Conservation (phyloP, 805 yeast genomes). For the Barnettozyma populi region DNA sequence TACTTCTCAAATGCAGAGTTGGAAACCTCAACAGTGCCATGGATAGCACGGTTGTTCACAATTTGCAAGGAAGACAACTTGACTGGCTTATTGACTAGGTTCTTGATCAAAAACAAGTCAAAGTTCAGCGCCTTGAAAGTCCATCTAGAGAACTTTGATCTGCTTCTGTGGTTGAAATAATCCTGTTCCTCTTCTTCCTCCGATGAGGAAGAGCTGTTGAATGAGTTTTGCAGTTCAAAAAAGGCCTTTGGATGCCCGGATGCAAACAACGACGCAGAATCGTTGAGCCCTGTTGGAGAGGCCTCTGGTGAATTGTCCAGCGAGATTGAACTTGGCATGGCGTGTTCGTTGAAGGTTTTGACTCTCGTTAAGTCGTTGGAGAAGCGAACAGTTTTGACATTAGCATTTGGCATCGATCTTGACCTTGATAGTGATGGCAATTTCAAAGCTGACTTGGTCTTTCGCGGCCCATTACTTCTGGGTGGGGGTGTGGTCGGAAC, state of each 20-base stretch:
- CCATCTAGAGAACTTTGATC: constrained; percentile 17
- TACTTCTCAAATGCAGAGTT: constrained; percentile 36
- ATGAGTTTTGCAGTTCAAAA: constrained; percentile 17
- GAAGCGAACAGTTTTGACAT: constrained; percentile 53
- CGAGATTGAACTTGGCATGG: constrained; percentile 61
- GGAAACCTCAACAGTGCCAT: constrained; percentile 35
- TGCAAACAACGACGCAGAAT: neutral
- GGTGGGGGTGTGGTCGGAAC: constrained; percentile 11
- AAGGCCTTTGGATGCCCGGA: constrained; percentile 18
- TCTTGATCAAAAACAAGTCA: constrained; percentile 13
- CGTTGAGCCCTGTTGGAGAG: constrained; percentile 15
- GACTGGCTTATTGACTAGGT: constrained; percentile 26
- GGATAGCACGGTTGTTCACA: constrained; percentile 35
- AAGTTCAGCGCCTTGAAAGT: constrained; percentile 16
- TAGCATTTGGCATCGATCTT: constrained; percentile 42
- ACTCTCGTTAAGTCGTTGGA: constrained; percentile 56
- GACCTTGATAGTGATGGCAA: constrained; percentile 35
- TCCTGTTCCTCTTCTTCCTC: constrained; percentile 20
- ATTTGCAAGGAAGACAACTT: constrained; percentile 34
- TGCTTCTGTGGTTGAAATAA: constrained; percentile 15
- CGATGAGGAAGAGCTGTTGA: constrained; percentile 14
- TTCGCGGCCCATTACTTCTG: constrained; percentile 10
- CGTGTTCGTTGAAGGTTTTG: constrained; percentile 56
- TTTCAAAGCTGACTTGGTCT: constrained; percentile 39
- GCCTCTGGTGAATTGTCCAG: constrained; percentile 44